A percentile compares a stretch with the other conserved stretches of the same genome.
phyloP scores from a whole-genome alignment of 352 stramenopile genomes.

The Halophytophthora polymorphica region DNA sequence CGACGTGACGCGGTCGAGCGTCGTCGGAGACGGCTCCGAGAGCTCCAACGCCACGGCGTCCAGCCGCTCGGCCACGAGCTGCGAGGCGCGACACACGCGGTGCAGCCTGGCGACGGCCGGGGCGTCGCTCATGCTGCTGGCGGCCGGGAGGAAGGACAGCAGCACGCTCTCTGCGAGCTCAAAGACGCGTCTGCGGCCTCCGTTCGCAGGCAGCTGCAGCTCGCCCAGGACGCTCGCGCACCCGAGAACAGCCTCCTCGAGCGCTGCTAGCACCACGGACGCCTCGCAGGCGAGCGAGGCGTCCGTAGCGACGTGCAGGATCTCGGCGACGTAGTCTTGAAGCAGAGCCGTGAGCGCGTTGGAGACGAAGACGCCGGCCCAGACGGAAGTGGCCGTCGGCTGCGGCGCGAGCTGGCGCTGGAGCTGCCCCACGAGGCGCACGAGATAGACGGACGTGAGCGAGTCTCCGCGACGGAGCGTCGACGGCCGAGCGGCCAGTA shows the following conservation, averaged over 20 bases:
- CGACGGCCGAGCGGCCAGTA: constrained; percentile 40
- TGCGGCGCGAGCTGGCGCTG: constrained; percentile 38
- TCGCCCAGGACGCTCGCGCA: constrained; percentile 37
- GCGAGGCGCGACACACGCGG: constrained; percentile 35
- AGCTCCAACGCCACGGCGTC: constrained; percentile 39
- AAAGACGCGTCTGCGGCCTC: constrained; percentile 44
- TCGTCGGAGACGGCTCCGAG: constrained; percentile 24
- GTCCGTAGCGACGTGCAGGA: constrained; percentile 20
- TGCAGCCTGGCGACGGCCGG: constrained; percentile 31
- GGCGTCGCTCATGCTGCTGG: constrained; percentile 10
- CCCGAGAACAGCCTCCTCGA: constrained; percentile 57
- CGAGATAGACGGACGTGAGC: constrained; percentile 62
- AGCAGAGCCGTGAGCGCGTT: constrained; percentile 37
- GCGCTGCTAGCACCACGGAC: constrained; percentile 42
- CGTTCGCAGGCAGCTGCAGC: constrained; percentile 34
- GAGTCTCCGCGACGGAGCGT: constrained; percentile 47
- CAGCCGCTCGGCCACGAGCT: constrained; percentile 42
- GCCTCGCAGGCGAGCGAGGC: constrained; percentile 16
- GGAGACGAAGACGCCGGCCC: constrained; percentile 34
- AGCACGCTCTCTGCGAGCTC: constrained; percentile 48
- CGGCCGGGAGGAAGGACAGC: constrained; percentile 31
- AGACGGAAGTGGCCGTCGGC: constrained; percentile 4
- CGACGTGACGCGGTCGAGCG: constrained; percentile 3
- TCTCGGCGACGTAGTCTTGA: constrained; percentile 53
- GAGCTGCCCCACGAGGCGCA: constrained; percentile 58